Conservation (phyloP, 208 protist genomes). For the Leptomonas pyrrhocoris region DNA sequence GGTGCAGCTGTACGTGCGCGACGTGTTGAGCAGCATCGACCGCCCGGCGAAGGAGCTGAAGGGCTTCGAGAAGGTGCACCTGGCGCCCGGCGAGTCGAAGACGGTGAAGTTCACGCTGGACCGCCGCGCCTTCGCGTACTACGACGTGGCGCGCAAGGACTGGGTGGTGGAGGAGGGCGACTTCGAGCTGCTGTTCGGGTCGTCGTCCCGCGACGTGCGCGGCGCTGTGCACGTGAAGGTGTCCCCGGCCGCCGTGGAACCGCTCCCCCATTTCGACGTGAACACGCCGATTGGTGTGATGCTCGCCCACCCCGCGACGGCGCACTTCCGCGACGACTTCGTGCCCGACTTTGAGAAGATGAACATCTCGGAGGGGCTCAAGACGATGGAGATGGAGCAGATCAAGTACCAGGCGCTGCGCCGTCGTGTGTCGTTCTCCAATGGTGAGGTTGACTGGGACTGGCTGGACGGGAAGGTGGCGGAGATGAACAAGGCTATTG, state of each 20-base stretch:
- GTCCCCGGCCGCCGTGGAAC: not conserved
- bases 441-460: slow-evolving; percentile 7
- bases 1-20: slow-evolving; percentile 16
- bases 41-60: slow-evolving; percentile 12
- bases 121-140: slow-evolving; percentile 13
- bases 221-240: slow-evolving; percentile 2
- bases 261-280: slow-evolving; percentile 1
- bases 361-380: not conserved
- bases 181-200: slow-evolving; percentile 13
- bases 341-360: too few species aligned
- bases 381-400: slow-evolving; percentile 10
- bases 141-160: slow-evolving; percentile 14
- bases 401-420: slow-evolving; percentile 10
- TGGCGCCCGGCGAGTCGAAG: slow-evolving; percentile 4
- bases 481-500: slow-evolving; percentile 9
- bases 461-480: slow-evolving; percentile 10
- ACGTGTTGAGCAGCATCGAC: slow-evolving; percentile 11
- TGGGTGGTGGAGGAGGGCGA: slow-evolving; percentile 11
- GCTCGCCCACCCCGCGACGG: slow-evolving; percentile 1
- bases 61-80: slow-evolving; percentile 15
- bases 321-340: too few species aligned
- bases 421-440: slow-evolving; percentile 2
- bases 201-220: slow-evolving; percentile 9
- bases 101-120: slow-evolving; percentile 10
- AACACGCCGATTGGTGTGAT: slow-evolving; percentile 8